A percentile compares a stretch with the other conserved stretches of the same genome.
Conservation (phyloP, 495 filamentous ascomycete genomes). For the Penicillium desertorum region DNA sequence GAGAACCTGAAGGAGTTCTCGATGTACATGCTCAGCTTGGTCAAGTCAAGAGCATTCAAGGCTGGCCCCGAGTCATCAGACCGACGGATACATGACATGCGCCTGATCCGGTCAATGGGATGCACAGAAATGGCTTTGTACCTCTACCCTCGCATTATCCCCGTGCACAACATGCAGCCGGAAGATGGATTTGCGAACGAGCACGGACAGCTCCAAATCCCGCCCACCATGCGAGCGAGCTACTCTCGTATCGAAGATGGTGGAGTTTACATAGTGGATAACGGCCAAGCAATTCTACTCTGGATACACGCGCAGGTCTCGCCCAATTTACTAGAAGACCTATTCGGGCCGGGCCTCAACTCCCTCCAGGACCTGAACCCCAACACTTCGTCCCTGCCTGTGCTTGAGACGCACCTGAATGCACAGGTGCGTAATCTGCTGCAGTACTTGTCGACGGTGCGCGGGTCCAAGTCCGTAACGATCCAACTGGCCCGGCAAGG, state of each 20-base stretch:
- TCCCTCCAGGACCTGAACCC: conserved; percentile 76
- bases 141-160: conserved; percentile 91
- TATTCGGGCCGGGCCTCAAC: conserved; percentile 78
- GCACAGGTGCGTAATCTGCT: conserved; percentile 92
- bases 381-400: conserved; percentile 64
- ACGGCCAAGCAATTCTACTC: conserved; percentile 84
- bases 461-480: conserved; percentile 83
- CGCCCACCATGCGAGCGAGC: conserved; percentile 68
- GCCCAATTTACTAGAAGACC: conserved; percentile 80
- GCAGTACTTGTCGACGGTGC: conserved; percentile 75
- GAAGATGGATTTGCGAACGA: conserved; percentile 85
- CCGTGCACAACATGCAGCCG: conserved; percentile 77
- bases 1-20: conserved; percentile 95
- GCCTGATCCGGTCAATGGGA: conserved; percentile 84
- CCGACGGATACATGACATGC: conserved; percentile 85
- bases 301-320: conserved; percentile 81
- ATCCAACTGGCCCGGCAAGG: conserved; percentile 92
- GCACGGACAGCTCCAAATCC: conserved; percentile 79
- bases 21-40: conserved; percentile 92
- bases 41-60: conserved; percentile 94
- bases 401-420: conserved; percentile 90
- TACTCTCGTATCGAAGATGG: conserved; percentile 90
- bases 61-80: conserved; percentile 90
- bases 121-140: conserved; percentile 83
- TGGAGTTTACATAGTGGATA: conserved; percentile 96